Base-by-base conservation (phyloP, 495 filamentous ascomycete genomes). In the Evansstolkia leycettana region DNA sequence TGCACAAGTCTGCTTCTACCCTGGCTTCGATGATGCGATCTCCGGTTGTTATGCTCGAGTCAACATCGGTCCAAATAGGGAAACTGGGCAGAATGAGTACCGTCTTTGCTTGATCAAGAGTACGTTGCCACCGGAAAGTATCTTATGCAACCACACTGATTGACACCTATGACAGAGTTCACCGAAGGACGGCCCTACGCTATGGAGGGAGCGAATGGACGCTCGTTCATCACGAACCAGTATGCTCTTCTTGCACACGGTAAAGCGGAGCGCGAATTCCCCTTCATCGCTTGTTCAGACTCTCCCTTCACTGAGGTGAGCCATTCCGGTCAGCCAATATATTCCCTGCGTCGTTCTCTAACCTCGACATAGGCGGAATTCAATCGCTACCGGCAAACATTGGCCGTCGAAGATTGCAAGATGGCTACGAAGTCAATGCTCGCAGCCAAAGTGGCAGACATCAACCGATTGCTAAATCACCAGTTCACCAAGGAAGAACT, bases 21-120 rank as follows among this genome's bases (percentile, higher is more conserved):
- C 90, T 14, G 79, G 78, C 8, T 94, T 99, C 37, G 79, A 87
- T 12, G 69, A 84, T 20, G 71, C 78, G 18, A 78, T 95, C 38
- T 73, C 69, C 25, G 73, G 75, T 31, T 90, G 84, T 57, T 94
- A 80, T 54, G 76, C 73, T 17, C 82, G 90, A 33, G 72, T 94
- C 51, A 83, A 75, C 39, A 70, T 92, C 43, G 85, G 85, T 15
- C 64, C 75, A 11, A 76, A 88, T 45, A 61, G 67, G 15, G 65
- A 76, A 9, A 84, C 69, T 5, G 73, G 78, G 11, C 55, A 71
- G 39, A 81, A 77, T 37, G 70, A 80, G 33, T 98, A 98, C 58
- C 76, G 86, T 34, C 76, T 98, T 65, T 79, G 78, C 24, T 57
- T 83, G 45, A 85, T 96, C 48, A 92, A 88, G 62, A 76, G 86